phyloP scores from a whole-genome alignment of 2,329 filamentous ascomycete genomes.

The Trichoderma sp. region DNA sequence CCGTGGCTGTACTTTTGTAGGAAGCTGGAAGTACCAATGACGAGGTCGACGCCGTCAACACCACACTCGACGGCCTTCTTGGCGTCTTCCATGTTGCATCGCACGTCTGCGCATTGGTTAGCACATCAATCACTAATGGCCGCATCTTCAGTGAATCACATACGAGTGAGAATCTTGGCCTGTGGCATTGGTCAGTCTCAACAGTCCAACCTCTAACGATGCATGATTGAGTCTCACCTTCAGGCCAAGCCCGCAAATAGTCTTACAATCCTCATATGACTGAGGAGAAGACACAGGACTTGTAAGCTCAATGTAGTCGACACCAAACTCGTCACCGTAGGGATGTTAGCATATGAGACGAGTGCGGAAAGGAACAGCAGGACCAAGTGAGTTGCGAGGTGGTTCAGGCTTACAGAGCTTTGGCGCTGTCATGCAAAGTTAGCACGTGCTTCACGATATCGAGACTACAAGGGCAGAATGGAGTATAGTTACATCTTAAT shows the following conservation, averaged over 20 bases:
- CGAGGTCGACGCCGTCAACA: conserved; percentile 76
- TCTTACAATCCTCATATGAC: conserved; percentile 82
- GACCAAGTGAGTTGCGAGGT: too few relatives aligned
- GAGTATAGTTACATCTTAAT: conserved; percentile 22
- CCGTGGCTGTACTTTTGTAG: conserved; percentile 83
- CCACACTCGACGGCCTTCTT: neutral
- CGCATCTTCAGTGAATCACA: too few relatives aligned
- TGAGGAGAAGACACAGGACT: conserved; percentile 57
- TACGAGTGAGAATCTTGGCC: neutral
- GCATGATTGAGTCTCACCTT: conserved; percentile 34
- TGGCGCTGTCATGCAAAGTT: too few relatives aligned
- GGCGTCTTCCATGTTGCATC: neutral
- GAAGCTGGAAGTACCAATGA: conserved; percentile 77
- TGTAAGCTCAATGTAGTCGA: too few relatives aligned
- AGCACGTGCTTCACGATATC: too few relatives aligned
- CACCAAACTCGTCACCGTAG: too few relatives aligned
- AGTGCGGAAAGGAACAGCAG: too few relatives aligned
- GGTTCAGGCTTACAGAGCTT: too few relatives aligned
- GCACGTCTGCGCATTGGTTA: too few relatives aligned
- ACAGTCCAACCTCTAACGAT: too few relatives aligned
- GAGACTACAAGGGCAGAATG: too few relatives aligned
- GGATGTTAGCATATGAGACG: neutral
- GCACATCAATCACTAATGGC: too few relatives aligned
- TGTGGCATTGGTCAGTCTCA: conserved; percentile 13
- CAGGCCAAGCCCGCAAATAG: conserved; percentile 90